A percentile compares a stretch with the other conserved stretches of the same genome.
Evolutionary conservation across 495 filamentous ascomycete genomes (phyloP).

Genomic region (Talaromyces wortmannii): DNA sequence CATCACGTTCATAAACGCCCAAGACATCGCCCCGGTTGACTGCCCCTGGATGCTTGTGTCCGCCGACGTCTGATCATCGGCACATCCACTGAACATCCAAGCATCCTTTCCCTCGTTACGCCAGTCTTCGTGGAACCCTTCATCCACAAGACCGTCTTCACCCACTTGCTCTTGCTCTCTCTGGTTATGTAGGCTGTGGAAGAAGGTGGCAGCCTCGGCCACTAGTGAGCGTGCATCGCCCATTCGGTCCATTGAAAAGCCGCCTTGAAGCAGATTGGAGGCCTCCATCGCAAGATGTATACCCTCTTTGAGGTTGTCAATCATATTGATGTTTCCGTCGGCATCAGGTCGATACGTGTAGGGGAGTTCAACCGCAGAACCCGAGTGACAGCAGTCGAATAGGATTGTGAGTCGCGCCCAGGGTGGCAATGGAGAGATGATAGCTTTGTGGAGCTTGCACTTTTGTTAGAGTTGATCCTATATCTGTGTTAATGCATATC

Average conservation of each 20-base stretch:
- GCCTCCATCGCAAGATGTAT: conserved; percentile 38
- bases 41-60: conserved; percentile 48
- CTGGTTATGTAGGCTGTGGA: conserved; percentile 39
- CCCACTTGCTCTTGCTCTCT: conserved; percentile 21
- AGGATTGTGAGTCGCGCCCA: conserved; percentile 46
- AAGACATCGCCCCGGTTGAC: conserved; percentile 49
- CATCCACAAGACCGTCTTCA: conserved; percentile 42
- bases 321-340: conserved; percentile 45
- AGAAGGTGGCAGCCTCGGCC: conserved; percentile 48
- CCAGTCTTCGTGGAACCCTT: conserved; percentile 46
- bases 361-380: conserved; percentile 52
- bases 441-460: conserved; percentile 38
- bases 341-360: conserved; percentile 50
- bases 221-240: conserved; percentile 46
- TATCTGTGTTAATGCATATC: neutral
- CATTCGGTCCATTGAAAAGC: conserved; percentile 40
- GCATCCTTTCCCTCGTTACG: conserved; percentile 46
- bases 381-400: conserved; percentile 59
- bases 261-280: conserved; percentile 41
- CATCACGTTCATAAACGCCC: conserved; percentile 49
- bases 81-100: conserved; percentile 55
- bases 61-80: conserved; percentile 53
- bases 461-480: neutral
- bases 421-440: conserved; percentile 46
- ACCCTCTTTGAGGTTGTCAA: conserved; percentile 49